Base-by-base conservation (phyloP, 108 stramenopile species). In the Skeletonema potamos region DNA sequence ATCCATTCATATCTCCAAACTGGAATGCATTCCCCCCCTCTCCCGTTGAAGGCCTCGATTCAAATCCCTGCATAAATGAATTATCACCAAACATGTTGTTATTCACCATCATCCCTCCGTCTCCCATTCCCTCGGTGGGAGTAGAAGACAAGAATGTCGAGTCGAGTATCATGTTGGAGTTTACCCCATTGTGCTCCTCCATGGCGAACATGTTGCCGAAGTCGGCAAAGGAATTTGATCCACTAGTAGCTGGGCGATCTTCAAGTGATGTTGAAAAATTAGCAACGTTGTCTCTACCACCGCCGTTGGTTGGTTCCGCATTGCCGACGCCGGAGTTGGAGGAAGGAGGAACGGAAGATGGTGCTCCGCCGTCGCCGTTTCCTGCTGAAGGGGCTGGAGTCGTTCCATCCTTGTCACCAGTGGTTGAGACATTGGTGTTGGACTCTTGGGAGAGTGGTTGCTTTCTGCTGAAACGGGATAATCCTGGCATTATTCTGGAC, bases 21-120 rank as follows among this genome's bases (percentile, higher is more conserved):
- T 51, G 48, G 22, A 51, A 51, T n/a, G 48, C 8, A 51, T 51
- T 51, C 48, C 22, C 46, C 46, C 46, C 48, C 48, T 51, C 48
- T 8, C 48, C 48, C 17, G 48, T 51, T 6, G 48, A 51, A 51
- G 48, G 48, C 22, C 48, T 51, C 0, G 48, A 51, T 6, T n/a
- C 48, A 6, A 51, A 51, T 51, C 48, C 48, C 48, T 51, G 48
- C 48, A 51, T 51, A 22, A 51, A 51, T 0, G 39, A 41, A 41
- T 41, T 41, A 41, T 41, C 39, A n/a, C 39, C 39, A 2, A 41
- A n/a, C 39, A 41, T n/a, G 6, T 24, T 7, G 22, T 51, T 44
- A 17, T 44, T 17, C 3, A 4, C 22, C 22, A 6, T 4, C 22
- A 24, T 51, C 9, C 22, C 22, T n/a, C 48, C 48, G 0, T 41